These are phyloP conservation scores for Nigrospora sphaerica DNA, from an alignment of 2,329 filamentous ascomycete species.

Conservation along the genomic window DNA sequence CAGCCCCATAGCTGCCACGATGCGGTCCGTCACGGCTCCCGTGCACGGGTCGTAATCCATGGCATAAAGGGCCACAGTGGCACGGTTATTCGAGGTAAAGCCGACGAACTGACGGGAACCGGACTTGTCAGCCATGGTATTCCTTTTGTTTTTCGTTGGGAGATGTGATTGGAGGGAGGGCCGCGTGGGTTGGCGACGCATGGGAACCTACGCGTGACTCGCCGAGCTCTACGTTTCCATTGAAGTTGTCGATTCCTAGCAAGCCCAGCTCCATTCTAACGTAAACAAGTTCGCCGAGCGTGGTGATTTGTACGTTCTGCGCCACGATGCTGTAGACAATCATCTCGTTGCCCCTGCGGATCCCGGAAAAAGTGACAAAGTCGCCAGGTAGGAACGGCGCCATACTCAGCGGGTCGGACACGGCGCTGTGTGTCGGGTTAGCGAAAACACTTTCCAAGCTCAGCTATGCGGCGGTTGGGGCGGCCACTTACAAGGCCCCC, in stretches of 20 bases:
- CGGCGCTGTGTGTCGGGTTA: conserved; percentile 13
- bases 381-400: conserved; percentile 27
- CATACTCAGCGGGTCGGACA: conserved; percentile 26
- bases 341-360: conserved; percentile 21
- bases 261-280: conserved; percentile 26
- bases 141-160: too few relatives aligned
- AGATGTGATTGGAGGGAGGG: background rate
- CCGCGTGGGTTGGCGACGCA: background rate
- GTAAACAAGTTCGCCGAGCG: conserved; percentile 22
- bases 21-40: conserved; percentile 23
- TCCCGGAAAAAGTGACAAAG: conserved; percentile 26
- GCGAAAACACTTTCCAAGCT: background rate
- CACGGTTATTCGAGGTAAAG: conserved; percentile 24
- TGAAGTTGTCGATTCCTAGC: conserved; percentile 26
- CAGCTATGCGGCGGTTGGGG: too few relatives aligned
- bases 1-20: conserved; percentile 22
- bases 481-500: conserved; percentile 21
- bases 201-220: conserved; percentile 24
- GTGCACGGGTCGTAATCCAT: conserved; percentile 30
- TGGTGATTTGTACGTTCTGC: conserved; percentile 28
- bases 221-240: conserved; percentile 24
- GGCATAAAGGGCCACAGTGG: conserved; percentile 24
- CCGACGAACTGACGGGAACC: conserved; percentile 18
- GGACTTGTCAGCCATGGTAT: too few relatives aligned
- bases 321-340: conserved; percentile 28